phyloP scores from a whole-genome alignment of 2,329 filamentous ascomycete genomes.

The Fusarium nygamai region DNA sequence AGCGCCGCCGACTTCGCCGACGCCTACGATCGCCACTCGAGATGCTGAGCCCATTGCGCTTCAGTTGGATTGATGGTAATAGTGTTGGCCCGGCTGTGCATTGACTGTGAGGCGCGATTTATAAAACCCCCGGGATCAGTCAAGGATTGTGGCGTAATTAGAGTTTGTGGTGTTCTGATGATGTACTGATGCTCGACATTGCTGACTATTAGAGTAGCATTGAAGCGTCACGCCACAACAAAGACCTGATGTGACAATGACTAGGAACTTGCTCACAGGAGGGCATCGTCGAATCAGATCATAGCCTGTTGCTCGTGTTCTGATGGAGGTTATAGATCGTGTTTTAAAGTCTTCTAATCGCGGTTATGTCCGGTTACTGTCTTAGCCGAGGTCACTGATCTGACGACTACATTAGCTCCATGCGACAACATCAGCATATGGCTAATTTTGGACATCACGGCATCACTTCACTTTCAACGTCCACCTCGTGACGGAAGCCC shows the following conservation, averaged over 20 bases:
- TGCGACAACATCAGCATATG: no score
- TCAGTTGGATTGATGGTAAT: no score
- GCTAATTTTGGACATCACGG: background rate
- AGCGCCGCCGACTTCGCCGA: conserved; percentile 61
- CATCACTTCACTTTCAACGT: background rate
- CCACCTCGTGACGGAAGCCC: background rate
- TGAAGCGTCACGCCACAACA: background rate
- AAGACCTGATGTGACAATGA: background rate
- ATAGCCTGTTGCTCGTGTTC: background rate
- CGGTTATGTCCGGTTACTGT: background rate
- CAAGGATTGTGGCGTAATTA: background rate
- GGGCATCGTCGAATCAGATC: background rate
- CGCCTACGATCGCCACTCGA: conserved; percentile 59
- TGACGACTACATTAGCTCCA: background rate
- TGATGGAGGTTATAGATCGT: background rate
- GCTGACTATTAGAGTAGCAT: background rate
- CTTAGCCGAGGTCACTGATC: background rate
- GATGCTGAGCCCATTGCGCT: background rate
- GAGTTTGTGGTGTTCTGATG: background rate
- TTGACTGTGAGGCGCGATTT: background rate
- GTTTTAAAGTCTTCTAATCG: background rate
- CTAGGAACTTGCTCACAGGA: background rate
- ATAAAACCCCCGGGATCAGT: background rate
- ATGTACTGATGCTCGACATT: background rate
- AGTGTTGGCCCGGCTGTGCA: background rate